Evolutionary conservation across 805 yeast genomes (phyloP), one percentile per base, ranked within the genome.

Genomic region (Candida boleticola): DNA sequence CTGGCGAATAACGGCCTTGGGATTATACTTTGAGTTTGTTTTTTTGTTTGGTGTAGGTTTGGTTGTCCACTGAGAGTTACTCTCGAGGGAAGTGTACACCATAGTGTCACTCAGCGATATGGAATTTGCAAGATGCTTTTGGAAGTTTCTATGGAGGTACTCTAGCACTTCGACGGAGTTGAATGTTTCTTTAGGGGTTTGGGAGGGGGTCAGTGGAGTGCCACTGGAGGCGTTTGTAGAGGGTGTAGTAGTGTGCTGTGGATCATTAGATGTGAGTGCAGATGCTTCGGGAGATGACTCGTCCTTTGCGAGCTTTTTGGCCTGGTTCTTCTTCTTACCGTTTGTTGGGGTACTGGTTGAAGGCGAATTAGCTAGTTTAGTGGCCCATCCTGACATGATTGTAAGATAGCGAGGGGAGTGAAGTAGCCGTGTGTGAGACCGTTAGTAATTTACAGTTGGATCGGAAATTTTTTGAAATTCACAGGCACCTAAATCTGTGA

Each of bases 41-140:
- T 36, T 42, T 2, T 37, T 42, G n/a, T 22, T 30, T 14, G 22
- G 23, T 13, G 27, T 18, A 18, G 42, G 25, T 19, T 29, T 37
- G 14, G 56, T 49, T 37, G 42, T 55, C 60, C 60, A 55, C 34
- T 44, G 53, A 3, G 55, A 51, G 3, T 55, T 49, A 7, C 59
- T 20, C 6, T 61, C 65, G 4, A 57, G 51, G 32, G 60, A 53
- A 35, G 53, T 49, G 37, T 60, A 60, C 10, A 57, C 40, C 23
- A 45, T 47, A 48, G 47, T 59, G 59, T 4, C 42, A 36, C 18
- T 49, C 51, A 25, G 64, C 57, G 33, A 46, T 44, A 16, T 51
- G 49, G 16, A 29, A 23, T 38, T 38, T 3, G 41, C 41, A 13
- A 57, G 29, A 22, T 55, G 50, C 5, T 40, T 42, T n/a, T 46